Conservation (phyloP, 495 filamentous ascomycete species). For the Parachaetomium inaequale region DNA sequence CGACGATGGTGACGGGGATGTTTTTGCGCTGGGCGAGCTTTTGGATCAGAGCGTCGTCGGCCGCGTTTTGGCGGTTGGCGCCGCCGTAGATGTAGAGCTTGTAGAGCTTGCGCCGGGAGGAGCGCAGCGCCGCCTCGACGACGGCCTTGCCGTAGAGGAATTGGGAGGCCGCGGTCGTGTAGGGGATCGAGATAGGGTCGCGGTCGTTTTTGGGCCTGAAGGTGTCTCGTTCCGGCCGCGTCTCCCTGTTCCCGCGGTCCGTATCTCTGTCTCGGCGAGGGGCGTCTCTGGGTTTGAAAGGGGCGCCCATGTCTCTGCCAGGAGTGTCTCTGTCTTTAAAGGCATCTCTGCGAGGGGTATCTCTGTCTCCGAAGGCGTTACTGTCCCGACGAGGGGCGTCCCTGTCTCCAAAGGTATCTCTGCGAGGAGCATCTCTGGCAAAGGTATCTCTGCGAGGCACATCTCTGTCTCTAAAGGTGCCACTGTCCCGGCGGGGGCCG, state of each 20-base stretch:
- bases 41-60: constrained; percentile 46
- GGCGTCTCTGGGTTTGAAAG: background rate
- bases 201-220: background rate
- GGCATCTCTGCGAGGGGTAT: background rate
- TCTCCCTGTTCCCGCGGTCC: background rate
- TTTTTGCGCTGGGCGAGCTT: constrained; percentile 56
- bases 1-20: constrained; percentile 52
- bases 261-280: background rate
- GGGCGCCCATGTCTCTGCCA: background rate
- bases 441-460: background rate
- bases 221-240: background rate
- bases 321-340: background rate
- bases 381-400: background rate
- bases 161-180: constrained; percentile 80
- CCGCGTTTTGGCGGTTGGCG: constrained; percentile 42
- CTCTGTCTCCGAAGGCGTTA: background rate
- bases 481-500: background rate
- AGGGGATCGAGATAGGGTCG: constrained; percentile 60
- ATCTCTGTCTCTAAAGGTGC: background rate
- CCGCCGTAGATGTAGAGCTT: constrained; percentile 74
- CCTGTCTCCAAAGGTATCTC: background rate
- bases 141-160: constrained; percentile 84
- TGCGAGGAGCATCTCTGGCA: background rate
- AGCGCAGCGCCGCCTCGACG: constrained; percentile 76
- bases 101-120: constrained; percentile 68